Conservation (phyloP, 768 basidiomycete species). For the Mycena belliarum region DNA sequence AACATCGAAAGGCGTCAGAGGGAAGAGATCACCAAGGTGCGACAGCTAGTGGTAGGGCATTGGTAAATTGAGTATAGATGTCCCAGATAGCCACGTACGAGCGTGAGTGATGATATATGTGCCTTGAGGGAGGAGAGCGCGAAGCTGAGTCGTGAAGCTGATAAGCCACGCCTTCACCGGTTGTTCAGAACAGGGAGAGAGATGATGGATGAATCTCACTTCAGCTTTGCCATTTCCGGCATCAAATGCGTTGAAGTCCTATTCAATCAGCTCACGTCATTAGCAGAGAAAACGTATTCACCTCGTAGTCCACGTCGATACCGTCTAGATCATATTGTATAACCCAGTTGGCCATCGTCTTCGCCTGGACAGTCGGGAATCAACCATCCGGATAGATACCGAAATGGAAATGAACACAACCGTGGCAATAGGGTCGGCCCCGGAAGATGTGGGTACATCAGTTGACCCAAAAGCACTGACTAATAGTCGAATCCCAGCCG, state of each 20-base stretch:
- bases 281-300: not conserved
- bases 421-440: conserved; percentile 31
- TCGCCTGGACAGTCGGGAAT: no score
- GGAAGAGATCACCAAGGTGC: conserved; percentile 44
- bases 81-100: conserved; percentile 35
- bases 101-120: conserved; percentile 57
- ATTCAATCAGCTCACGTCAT: not conserved
- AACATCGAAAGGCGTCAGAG: no score
- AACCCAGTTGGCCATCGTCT: not conserved
- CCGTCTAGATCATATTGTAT: not conserved
- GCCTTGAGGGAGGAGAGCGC: conserved; percentile 47
- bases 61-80: not conserved
- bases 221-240: not conserved
- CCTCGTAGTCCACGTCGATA: conserved; percentile 30
- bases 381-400: no score
- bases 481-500: conserved; percentile 62
- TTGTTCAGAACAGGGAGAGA: no score
- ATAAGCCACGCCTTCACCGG: conserved; percentile 48
- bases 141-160: conserved; percentile 53
- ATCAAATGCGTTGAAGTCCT: conserved; percentile 60
- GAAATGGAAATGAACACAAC: not conserved
- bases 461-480: conserved; percentile 66
- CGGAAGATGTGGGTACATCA: conserved; percentile 54
- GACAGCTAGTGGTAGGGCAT: conserved; percentile 36
- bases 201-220: not conserved